Percentiles rank a stretch among this genome's conserved stretches.
phyloP scores from a whole-genome alignment of 2,329 filamentous ascomycete species.

The Fusarium albosuccineum region DNA sequence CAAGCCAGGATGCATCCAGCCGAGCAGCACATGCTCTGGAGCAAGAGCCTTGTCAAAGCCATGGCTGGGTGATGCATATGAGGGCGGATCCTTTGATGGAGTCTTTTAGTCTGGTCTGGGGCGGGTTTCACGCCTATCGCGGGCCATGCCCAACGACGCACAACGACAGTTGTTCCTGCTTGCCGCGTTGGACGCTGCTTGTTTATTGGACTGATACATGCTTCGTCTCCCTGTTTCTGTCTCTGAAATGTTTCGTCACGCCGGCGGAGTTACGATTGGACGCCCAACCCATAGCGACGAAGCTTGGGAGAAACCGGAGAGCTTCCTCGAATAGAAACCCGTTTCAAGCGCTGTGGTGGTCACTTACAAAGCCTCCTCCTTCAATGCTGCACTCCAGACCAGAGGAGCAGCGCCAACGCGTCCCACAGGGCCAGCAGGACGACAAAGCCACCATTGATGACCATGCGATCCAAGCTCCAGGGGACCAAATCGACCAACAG shows the following conservation, averaged over 20 bases:
- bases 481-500: conserved; percentile 16
- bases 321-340: conserved; percentile 14
- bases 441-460: conserved; percentile 25
- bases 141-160: conserved; percentile 1
- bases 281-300: neutral
- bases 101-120: conserved; percentile 8
- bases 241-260: neutral
- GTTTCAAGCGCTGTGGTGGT: conserved; percentile 21
- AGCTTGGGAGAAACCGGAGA: conserved; percentile 2
- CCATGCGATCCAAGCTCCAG: conserved; percentile 29
- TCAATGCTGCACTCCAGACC: conserved; percentile 11
- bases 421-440: conserved; percentile 19
- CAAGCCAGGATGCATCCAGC: neutral
- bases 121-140: conserved; percentile 27
- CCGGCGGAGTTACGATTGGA: conserved; percentile 23
- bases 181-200: conserved; percentile 6
- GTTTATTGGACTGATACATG: neutral
- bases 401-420: conserved; percentile 2
- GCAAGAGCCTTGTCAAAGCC: too few species aligned
- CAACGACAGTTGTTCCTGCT: conserved; percentile 2
- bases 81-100: conserved; percentile 28
- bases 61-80: neutral
- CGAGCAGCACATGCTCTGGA: neutral
- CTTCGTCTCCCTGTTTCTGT: neutral
- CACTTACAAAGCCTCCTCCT: conserved; percentile 38